These are phyloP conservation scores for Tilletia indica DNA, from an alignment of 1,284 basidiomycete genomes.

Conservation along the genomic window DNA sequence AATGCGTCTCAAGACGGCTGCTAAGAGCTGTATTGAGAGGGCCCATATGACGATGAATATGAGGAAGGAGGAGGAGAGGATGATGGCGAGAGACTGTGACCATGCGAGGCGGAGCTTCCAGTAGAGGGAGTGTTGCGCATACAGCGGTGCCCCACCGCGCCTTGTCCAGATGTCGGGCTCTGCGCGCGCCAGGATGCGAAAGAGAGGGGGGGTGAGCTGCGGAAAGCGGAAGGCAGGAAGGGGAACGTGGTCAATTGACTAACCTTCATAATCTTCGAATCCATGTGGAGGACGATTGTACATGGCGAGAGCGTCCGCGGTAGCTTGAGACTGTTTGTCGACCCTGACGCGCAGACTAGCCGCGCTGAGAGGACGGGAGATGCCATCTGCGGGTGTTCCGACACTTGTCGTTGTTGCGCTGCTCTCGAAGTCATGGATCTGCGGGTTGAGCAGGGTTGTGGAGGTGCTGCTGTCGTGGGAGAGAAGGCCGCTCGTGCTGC, in stretches of 20 bases:
- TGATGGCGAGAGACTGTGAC: conserved; percentile 60
- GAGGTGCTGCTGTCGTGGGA: not conserved
- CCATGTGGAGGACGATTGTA: conserved; percentile 43
- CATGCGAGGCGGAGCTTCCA: conserved; percentile 54
- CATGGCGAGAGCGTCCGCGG: conserved; percentile 37
- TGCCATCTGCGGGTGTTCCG: conserved; percentile 23
- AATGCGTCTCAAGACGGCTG: conserved; percentile 29
- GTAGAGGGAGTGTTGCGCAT: conserved; percentile 38
- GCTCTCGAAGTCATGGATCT: not conserved
- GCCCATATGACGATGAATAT: conserved; percentile 57
- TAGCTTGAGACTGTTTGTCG: conserved; percentile 39
- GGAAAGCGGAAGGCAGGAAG: not conserved
- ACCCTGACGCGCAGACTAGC: conserved; percentile 46
- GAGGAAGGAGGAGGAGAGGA: conserved; percentile 62
- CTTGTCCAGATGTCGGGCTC: conserved; percentile 32
- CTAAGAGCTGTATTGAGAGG: conserved; percentile 39
- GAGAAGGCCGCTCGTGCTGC: not conserved
- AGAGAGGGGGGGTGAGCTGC: not conserved
- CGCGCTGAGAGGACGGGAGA: conserved; percentile 40
- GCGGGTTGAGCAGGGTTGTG: not conserved
- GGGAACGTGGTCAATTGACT: not conserved
- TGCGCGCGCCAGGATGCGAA: conserved; percentile 2
- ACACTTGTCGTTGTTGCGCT: not conserved
- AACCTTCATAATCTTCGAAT: conserved; percentile 32
- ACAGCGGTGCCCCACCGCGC: conserved; percentile 43